Conservation (phyloP, 2,329 filamentous ascomycete species). For the Eutypa lata region DNA sequence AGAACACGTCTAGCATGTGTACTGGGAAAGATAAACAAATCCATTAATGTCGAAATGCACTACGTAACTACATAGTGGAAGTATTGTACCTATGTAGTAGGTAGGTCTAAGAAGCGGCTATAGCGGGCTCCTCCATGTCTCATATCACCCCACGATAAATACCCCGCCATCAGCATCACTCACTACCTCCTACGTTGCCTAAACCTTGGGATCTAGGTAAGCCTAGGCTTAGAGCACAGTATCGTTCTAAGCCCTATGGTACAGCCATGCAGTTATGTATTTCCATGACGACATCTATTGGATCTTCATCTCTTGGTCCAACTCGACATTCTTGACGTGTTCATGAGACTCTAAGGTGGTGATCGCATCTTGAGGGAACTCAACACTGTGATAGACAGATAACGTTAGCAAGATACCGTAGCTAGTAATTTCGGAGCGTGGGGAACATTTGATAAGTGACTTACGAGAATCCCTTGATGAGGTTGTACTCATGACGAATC, state of each 20-base stretch:
- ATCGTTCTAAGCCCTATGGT: not conserved
- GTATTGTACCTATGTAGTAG: no score
- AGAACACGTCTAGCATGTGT: no score
- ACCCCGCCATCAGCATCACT: not conserved
- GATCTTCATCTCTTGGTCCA: slow-evolving; percentile 66
- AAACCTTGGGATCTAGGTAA: not conserved
- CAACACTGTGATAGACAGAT: slow-evolving; percentile 55
- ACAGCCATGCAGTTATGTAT: slow-evolving; percentile 6
- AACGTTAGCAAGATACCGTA: no score
- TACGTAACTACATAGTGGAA: no score
- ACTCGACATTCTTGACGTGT: slow-evolving; percentile 55
- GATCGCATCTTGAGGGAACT: slow-evolving; percentile 66
- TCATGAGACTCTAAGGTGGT: slow-evolving; percentile 55
- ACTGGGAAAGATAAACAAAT: no score
- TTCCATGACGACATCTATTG: slow-evolving; percentile 51
- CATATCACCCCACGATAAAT: not conserved
- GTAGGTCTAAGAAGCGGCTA: no score
- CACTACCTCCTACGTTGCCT: not conserved
- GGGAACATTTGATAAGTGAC: slow-evolving; percentile 31
- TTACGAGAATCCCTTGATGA: slow-evolving; percentile 94
- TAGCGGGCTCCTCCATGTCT: not conserved
- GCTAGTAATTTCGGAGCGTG: not conserved
- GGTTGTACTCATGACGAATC: slow-evolving; percentile 77
- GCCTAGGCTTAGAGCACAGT: not conserved
- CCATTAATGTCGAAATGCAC: no score